Evolutionary conservation across 1,284 basidiomycete species (phyloP), one percentile per base, ranked within the genome.

Genomic region (Trichosporon inkin): DNA sequence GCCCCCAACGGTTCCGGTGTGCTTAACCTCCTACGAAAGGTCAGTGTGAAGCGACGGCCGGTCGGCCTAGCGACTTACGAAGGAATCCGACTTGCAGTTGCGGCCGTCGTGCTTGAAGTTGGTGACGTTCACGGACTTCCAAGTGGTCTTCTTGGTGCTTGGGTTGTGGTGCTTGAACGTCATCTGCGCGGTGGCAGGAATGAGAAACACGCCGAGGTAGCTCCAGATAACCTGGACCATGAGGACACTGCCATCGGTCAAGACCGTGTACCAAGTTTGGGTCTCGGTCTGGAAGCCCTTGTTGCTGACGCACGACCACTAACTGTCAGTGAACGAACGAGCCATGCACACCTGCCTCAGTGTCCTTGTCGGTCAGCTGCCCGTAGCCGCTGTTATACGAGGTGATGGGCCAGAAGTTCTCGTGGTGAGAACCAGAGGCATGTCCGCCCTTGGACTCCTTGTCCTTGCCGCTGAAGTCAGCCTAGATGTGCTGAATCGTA

Each of bases 141-240:
- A 99, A 57, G 82, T 82, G 58, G 80, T 83, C 72, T 89, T 83
- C 63, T 86, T 85, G 11, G 89, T 92, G 62, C 82, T 82, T 10
- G 93, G 88, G 74, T 96, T 87, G 81, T 85, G 88, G 64, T 90
- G 81, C 80, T 94, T 95, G 86, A 89, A 95, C 3, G 88, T 92
- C 79, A 98, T 93, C 78, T 99, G 96, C 69, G 97, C 87, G 39
- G 90, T 92, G 6, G 95, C 93, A 71, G 78, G 78, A 10, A 80
- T 66, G 56, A 79, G 55, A 63, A 76, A 71, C 53, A 80, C 64
- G 10, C 78, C 96, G 57, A 95, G 85, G 51, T 89, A 84, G 2
- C 92, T 95, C 82, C 97, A 93, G 72, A 99, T 98, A 63, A 99
- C 84, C 80, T 99, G 95, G 70, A 85, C 87, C 84, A 91, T 89